phyloP scores from a whole-genome alignment of 768 basidiomycete genomes.

The Calocybe indica region DNA sequence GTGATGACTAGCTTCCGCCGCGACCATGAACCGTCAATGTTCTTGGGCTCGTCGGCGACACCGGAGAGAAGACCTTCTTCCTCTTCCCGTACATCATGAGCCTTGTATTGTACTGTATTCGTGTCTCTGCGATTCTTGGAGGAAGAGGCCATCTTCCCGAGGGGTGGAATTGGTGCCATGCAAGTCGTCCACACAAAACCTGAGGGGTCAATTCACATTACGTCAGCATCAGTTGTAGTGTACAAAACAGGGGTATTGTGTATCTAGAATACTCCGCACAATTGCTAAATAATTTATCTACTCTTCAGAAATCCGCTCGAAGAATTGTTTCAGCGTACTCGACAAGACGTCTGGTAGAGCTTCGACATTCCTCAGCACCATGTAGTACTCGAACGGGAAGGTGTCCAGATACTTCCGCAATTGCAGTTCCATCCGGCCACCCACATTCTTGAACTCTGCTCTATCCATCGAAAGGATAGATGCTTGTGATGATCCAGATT shows the following conservation, averaged over 20 bases:
- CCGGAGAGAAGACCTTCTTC: conserved; percentile 32
- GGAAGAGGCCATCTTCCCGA: conserved; percentile 9
- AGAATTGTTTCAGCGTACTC: conserved; percentile 87
- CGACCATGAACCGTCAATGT: conserved; percentile 26
- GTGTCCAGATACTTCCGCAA: conserved; percentile 89
- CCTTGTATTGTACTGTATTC: conserved; percentile 6
- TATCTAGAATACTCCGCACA: not conserved
- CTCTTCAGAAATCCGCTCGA: conserved; percentile 75
- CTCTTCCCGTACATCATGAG: conserved; percentile 24
- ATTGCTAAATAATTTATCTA: conserved; percentile 21
- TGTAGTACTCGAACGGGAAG: conserved; percentile 97
- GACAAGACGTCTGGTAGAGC: conserved; percentile 87
- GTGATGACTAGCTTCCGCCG: conserved; percentile 29
- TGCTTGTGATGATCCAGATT: conserved; percentile 33
- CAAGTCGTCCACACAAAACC: not conserved
- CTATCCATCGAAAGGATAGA: conserved; percentile 94
- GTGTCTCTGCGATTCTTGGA: conserved; percentile 3
- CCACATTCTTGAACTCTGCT: conserved; percentile 77
- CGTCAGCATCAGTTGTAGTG: not conserved
- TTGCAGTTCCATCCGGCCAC: conserved; percentile 80
- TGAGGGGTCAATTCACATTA: too few relatives aligned
- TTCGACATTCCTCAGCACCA: conserved; percentile 87
- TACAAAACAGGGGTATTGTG: not conserved
- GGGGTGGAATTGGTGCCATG: not conserved
- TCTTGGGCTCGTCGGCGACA: conserved; percentile 14